These are phyloP conservation scores for Phytophthora pistaciae DNA, from an alignment of 352 stramenopile genomes.

Conservation along the genomic window DNA sequence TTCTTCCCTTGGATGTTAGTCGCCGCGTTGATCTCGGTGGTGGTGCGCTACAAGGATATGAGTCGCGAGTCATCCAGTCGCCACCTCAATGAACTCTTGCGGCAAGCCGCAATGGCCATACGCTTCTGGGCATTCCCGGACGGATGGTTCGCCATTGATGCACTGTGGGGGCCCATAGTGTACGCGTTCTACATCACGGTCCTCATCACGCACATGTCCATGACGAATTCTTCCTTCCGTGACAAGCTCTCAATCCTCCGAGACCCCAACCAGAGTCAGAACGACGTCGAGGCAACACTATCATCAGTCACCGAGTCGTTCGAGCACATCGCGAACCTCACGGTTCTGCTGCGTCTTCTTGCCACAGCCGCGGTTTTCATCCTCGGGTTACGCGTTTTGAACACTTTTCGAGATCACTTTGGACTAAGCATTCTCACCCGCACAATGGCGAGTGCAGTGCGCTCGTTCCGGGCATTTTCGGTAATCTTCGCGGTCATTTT, in stretches of 20 bases:
- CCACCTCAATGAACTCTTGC: slow-evolving; percentile 25
- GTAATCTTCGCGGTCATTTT: slow-evolving; percentile 66
- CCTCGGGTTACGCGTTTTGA: slow-evolving; percentile 47
- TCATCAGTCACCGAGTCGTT: slow-evolving; percentile 31
- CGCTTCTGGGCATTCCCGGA: slow-evolving; percentile 47
- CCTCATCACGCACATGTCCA: slow-evolving; percentile 21
- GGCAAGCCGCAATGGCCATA: slow-evolving; percentile 16
- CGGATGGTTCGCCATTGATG: slow-evolving; percentile 47
- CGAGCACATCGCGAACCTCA: slow-evolving; percentile 41
- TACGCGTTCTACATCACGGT: slow-evolving; percentile 43
- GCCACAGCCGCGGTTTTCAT: slow-evolving; percentile 45
- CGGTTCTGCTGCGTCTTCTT: slow-evolving; percentile 39
- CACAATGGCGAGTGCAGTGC: slow-evolving; percentile 56
- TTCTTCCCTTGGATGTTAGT: slow-evolving; percentile 36
- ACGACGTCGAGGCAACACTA: slow-evolving; percentile 9
- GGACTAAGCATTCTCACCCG: slow-evolving; percentile 64
- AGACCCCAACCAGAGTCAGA: slow-evolving; percentile 11
- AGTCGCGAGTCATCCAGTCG: slow-evolving; percentile 16
- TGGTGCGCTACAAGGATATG: slow-evolving; percentile 17
- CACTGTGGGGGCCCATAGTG: slow-evolving; percentile 44
- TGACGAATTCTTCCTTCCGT: slow-evolving; percentile 22
- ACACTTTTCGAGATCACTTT: slow-evolving; percentile 60
- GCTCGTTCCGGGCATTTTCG: slow-evolving; percentile 60
- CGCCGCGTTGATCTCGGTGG: slow-evolving; percentile 29
- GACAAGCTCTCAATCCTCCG: slow-evolving; percentile 36